A percentile compares a stretch with the other conserved stretches of the same genome.
Evolutionary conservation across 208 protist species (phyloP).

Genomic region (Entamoeba moshkovskii): DNA sequence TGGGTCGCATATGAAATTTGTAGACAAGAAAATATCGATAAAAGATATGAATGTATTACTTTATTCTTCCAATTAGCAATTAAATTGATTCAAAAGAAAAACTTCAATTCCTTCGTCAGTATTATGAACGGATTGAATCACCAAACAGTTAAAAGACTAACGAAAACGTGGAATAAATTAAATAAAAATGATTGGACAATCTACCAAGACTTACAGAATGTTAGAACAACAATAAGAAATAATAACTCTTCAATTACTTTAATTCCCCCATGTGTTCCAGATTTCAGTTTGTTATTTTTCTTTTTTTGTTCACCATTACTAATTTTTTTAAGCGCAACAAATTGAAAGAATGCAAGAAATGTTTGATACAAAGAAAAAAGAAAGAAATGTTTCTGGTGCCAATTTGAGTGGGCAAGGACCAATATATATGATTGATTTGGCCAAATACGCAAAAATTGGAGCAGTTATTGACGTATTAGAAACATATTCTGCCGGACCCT

Average conservation of each 20-base stretch:
- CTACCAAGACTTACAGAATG: not conserved
- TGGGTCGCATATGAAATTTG: not conserved
- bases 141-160: not conserved
- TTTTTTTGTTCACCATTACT: too few species aligned
- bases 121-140: not conserved
- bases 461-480: not conserved
- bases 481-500: not conserved
- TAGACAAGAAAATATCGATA: not conserved
- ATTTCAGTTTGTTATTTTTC: not conserved
- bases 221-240: not conserved
- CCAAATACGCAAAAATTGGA: not conserved
- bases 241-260: not conserved
- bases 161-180: not conserved
- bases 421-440: not conserved
- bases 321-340: not conserved
- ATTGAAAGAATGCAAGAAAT: not conserved
- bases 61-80: not conserved
- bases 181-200: not conserved
- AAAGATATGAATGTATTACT: not conserved
- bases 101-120: not conserved
- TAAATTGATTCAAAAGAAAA: not conserved
- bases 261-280: not conserved
- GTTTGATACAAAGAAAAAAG: not conserved
- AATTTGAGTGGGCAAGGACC: not conserved
- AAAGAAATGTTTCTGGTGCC: not conserved